These are phyloP conservation scores for Protomyces pachydermus DNA, from an alignment of 1,139 yeast genomes.

Conservation along the genomic window DNA sequence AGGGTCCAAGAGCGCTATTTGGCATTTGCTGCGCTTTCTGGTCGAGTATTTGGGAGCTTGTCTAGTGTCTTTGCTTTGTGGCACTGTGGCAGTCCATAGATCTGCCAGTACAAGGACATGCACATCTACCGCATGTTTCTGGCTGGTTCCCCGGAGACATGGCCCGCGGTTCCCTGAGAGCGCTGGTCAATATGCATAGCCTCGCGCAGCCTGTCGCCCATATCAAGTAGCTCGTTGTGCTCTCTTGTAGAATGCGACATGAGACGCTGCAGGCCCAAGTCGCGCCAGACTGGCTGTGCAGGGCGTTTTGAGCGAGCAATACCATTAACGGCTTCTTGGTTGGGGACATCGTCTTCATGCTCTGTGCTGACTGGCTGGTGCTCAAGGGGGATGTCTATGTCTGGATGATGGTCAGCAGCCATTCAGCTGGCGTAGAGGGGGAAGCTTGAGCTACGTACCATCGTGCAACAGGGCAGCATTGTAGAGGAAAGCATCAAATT, in stretches of 20 bases:
- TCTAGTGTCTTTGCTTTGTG: background rate
- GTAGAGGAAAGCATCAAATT: constrained; percentile 14
- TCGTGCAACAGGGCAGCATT: constrained; percentile 37
- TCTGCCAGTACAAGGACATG: background rate
- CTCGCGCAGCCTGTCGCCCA: background rate
- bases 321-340: constrained; percentile 34
- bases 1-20: too few species aligned
- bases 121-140: background rate
- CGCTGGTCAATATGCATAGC: background rate
- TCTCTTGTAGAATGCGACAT: background rate
- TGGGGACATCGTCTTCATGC: constrained; percentile 41
- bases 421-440: background rate
- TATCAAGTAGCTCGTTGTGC: background rate
- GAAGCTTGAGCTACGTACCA: constrained; percentile 13
- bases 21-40: too few species aligned
- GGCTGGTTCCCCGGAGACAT: background rate
- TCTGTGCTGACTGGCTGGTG: constrained; percentile 39
- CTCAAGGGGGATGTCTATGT: constrained; percentile 38
- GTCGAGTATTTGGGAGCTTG: too few species aligned
- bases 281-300: constrained; percentile 29
- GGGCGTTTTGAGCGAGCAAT: constrained; percentile 30
- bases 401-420: background rate
- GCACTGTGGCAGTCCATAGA: background rate
- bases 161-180: background rate
- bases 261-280: constrained; percentile 17